Evolutionary conservation across 1,139 yeast genomes (phyloP).

Genomic region (Taiozyma onychis): DNA sequence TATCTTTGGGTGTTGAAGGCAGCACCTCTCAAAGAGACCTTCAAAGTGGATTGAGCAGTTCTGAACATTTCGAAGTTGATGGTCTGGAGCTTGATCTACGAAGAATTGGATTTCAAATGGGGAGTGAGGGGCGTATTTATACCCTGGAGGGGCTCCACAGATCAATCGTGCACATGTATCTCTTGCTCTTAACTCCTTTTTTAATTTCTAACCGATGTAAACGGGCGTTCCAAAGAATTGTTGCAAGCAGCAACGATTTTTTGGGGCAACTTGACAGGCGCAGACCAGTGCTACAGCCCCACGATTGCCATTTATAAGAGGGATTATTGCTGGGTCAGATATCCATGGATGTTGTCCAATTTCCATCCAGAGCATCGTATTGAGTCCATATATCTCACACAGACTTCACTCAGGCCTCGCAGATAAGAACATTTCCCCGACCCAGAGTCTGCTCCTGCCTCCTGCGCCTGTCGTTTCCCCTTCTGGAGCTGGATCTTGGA

Average conservation of each 20-base stretch:
- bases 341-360: no score
- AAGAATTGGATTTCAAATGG: neutral
- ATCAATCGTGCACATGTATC: neutral
- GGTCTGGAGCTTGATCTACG: neutral
- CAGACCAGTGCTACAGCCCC: neutral
- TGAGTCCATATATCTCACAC: no score
- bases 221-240: no score
- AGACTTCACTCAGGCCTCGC: neutral
- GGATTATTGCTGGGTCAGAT: neutral
- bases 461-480: neutral
- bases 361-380: no score
- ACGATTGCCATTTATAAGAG: neutral
- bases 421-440: neutral
- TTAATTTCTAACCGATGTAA: no score
- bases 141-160: neutral
- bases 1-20: slow-evolving; percentile 9
- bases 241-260: no score
- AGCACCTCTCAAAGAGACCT: slow-evolving; percentile 12
- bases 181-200: neutral
- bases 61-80: slow-evolving; percentile 7
- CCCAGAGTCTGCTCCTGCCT: neutral
- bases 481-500: neutral
- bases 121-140: neutral
- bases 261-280: neutral
- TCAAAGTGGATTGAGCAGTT: slow-evolving; percentile 7